phyloP scores from a whole-genome alignment of 78 protist species.

The Dictyostelium discoideum region DNA sequence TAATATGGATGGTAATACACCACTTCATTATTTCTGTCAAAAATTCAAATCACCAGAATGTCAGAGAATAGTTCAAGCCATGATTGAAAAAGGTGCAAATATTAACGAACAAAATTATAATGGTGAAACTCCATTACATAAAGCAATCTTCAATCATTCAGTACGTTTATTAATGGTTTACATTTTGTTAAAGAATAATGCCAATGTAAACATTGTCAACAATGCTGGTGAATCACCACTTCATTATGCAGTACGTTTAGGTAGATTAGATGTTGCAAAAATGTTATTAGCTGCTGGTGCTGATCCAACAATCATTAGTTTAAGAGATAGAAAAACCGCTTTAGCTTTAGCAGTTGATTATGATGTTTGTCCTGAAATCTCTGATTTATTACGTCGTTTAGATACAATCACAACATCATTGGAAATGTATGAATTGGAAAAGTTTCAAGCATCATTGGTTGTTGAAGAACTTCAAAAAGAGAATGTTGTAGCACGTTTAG shows the following conservation, averaged over 20 bases:
- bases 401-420: conserved; percentile 30
- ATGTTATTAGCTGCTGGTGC: conserved; percentile 75
- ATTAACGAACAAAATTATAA: conserved; percentile 72
- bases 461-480: conserved; percentile 45
- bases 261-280: conserved; percentile 76
- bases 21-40: conserved; percentile 84
- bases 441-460: conserved; percentile 41
- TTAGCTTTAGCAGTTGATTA: conserved; percentile 45
- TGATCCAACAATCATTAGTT: conserved; percentile 38
- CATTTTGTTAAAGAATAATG: conserved; percentile 56
- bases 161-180: conserved; percentile 78
- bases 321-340: conserved; percentile 40
- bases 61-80: conserved; percentile 58
- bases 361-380: conserved; percentile 36
- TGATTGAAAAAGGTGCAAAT: conserved; percentile 74
- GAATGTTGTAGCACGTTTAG: conserved; percentile 31
- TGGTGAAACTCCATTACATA: conserved; percentile 85
- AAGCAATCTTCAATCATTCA: conserved; percentile 79
- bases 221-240: conserved; percentile 72
- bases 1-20: conserved; percentile 82
- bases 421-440: background rate
- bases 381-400: conserved; percentile 25
- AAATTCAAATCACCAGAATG: conserved; percentile 72
- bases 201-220: conserved; percentile 68
- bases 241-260: conserved; percentile 84